Evolutionary conservation across 208 protist genomes (phyloP).

Genomic region (Leishmania turanica): DNA sequence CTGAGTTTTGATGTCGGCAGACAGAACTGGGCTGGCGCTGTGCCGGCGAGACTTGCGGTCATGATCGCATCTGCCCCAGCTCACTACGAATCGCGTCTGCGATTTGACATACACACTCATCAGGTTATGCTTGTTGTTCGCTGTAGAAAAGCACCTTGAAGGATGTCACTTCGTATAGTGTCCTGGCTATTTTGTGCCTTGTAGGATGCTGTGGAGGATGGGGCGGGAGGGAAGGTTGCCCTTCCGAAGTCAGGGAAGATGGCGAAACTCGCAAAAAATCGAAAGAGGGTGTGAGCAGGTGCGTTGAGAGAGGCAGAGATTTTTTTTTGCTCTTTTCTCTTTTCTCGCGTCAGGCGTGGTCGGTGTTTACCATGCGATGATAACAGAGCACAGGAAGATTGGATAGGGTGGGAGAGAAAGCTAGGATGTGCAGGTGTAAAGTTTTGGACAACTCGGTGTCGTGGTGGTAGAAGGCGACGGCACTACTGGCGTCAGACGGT

Average conservation of each 20-base stretch:
- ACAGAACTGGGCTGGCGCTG: background rate
- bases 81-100: background rate
- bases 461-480: background rate
- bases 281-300: background rate
- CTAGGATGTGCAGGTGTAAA: background rate
- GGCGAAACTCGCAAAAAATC: background rate
- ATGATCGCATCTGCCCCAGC: background rate
- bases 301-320: background rate
- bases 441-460: background rate
- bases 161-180: background rate
- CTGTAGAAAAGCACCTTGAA: background rate
- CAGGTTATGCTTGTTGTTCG: background rate
- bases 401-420: background rate
- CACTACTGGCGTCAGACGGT: background rate
- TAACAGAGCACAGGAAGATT: background rate
- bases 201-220: conserved; percentile 2
- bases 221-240: background rate
- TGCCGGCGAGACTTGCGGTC: background rate
- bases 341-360: background rate
- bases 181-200: background rate
- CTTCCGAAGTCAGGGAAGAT: background rate
- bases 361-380: background rate
- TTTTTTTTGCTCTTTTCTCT: conserved; percentile 7
- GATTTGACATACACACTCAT: background rate
- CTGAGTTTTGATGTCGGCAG: background rate